These are phyloP conservation scores for Coniochaeta ligniaria DNA, from an alignment of 2,329 filamentous ascomycete species.

Conservation along the genomic window DNA sequence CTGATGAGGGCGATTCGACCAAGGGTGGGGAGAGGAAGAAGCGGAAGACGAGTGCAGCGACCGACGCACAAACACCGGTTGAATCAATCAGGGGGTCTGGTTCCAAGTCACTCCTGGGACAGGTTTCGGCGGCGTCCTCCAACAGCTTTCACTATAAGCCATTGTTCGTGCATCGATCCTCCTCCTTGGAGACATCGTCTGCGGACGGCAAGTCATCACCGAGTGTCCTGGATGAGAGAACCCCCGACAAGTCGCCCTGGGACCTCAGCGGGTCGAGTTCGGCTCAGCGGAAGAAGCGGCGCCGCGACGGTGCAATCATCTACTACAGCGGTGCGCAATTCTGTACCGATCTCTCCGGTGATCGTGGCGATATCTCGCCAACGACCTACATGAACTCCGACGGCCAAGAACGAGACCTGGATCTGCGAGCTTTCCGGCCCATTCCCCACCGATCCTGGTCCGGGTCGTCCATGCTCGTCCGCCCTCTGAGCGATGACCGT, in stretches of 20 bases:
- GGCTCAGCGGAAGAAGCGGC: constrained; percentile 41
- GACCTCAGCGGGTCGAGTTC: constrained; percentile 39
- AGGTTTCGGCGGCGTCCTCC: constrained; percentile 27
- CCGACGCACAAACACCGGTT: constrained; percentile 24
- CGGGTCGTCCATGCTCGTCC: constrained; percentile 40
- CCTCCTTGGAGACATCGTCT: constrained; percentile 35
- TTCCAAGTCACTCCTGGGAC: constrained; percentile 32
- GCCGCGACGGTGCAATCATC: constrained; percentile 67
- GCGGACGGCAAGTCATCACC: constrained; percentile 38
- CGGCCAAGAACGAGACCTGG: constrained; percentile 25
- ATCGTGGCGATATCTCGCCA: constrained; percentile 43
- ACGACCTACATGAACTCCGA: constrained; percentile 42
- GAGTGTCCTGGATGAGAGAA: constrained; percentile 39
- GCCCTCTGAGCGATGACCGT: constrained; percentile 38
- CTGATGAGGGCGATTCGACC: constrained; percentile 34
- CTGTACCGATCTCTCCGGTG: constrained; percentile 71
- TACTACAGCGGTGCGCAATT: constrained; percentile 78
- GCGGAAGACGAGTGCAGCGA: constrained; percentile 30
- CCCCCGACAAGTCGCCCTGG: constrained; percentile 35
- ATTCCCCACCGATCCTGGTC: constrained; percentile 35
- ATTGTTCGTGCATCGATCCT: constrained; percentile 46
- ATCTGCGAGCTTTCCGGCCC: constrained; percentile 8
- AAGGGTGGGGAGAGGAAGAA: constrained; percentile 36
- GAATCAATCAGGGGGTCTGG: constrained; percentile 16
- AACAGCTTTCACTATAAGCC: constrained; percentile 58